Base-by-base conservation (phyloP, 2,329 filamentous ascomycete species). In the Juglanconis sp. region DNA sequence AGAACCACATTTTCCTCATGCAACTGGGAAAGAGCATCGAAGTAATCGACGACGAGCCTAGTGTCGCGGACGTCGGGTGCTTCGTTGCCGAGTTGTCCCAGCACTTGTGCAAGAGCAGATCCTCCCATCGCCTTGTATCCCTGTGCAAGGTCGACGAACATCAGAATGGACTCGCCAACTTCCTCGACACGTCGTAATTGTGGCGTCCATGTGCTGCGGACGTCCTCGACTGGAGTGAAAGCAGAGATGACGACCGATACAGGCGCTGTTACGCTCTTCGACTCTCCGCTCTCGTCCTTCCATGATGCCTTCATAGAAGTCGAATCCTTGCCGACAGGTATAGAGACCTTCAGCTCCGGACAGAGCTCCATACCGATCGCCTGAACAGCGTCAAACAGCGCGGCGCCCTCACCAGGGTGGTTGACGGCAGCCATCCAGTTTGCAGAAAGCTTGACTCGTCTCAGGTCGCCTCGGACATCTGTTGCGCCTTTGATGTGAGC, bases 391-490 rank as follows among this genome's bases (percentile, higher is more conserved):
- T 97, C 92, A 70, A 96, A 98, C 36, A 98, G 82, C 15, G 89
- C 92, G 44, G 94, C 93, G 46, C 92, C 93, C 75, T 99, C 95
- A 51, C 95, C 95, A 30, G 91, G 88, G 72, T 97, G 92, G 71
- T 87, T 92, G 63, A 93, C 91, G n/a, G 94, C 94, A 3, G 92
- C 93, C 95, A 98, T 98, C 94, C 94, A 99, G 77, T 99, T 98
- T 53, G 94, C 94, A 3, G 93, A 97, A 9, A 98, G 84, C 72
- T 94, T 89, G 63, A 98, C 87, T 48, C 91, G 87, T 62, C 84
- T 84, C 55, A 98, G 79, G 57, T 90, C 87, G 50, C 89, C 90
- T 59, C 88, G 83, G 30, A 62, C 52, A 38, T 71, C 68, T 13
- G 73, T 64, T 32, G 68, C 68, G n/a, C 68, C 73, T 65, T 71